Percentiles rank a stretch among this genome's conserved stretches.
Evolutionary conservation across 2,329 filamentous ascomycete genomes (phyloP).

Genomic region (Fusarium algeriense): DNA sequence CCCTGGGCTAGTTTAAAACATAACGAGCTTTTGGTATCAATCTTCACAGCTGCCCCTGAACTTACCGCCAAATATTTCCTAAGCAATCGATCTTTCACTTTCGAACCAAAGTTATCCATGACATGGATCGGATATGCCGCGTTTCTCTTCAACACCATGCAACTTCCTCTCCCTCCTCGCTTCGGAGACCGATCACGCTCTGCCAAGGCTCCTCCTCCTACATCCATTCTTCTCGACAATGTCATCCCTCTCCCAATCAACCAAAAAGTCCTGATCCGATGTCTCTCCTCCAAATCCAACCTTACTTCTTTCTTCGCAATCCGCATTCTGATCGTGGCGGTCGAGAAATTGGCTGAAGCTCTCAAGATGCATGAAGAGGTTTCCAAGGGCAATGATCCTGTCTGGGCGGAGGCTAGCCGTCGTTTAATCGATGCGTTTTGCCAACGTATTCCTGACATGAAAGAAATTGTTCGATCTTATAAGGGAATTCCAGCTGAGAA

Average conservation of each 20-base stretch:
- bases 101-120: conserved; percentile 91
- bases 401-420: conserved; percentile 78
- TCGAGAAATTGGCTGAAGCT: conserved; percentile 79
- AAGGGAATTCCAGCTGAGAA: conserved; percentile 76
- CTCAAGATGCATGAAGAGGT: conserved; percentile 70
- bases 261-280: conserved; percentile 82
- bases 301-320: conserved; percentile 88
- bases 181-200: conserved; percentile 77
- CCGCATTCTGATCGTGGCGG: conserved; percentile 80
- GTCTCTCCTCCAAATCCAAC: conserved; percentile 80
- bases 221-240: conserved; percentile 83
- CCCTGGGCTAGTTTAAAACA: conserved; percentile 87
- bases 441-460: conserved; percentile 82
- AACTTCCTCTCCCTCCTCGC: conserved; percentile 76
- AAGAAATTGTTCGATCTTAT: conserved; percentile 81
- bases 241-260: conserved; percentile 86
- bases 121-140: conserved; percentile 96
- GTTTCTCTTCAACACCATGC: conserved; percentile 85
- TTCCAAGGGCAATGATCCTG: conserved; percentile 51
- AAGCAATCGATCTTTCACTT: conserved; percentile 81
- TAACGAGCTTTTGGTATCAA: conserved; percentile 81
- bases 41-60: conserved; percentile 86
- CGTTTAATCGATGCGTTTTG: conserved; percentile 81
- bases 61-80: conserved; percentile 89
- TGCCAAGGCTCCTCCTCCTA: conserved; percentile 78